phyloP scores from a whole-genome alignment of 306 rosid species.

The Rosa multiflora region DNA sequence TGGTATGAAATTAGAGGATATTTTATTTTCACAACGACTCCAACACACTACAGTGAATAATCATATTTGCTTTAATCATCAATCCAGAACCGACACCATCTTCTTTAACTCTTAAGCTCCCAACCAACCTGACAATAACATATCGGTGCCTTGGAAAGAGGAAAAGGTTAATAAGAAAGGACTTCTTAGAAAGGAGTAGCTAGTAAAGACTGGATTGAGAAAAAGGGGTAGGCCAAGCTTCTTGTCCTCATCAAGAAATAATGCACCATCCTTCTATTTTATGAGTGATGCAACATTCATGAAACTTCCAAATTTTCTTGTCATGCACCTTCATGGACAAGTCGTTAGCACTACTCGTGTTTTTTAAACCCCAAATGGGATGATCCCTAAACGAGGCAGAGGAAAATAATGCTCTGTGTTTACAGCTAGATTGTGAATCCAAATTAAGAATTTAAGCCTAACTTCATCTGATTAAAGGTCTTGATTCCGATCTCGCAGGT shows the following conservation, averaged over 20 bases:
- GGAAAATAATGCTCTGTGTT: too few species aligned
- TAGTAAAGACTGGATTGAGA: background rate
- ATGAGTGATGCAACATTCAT: background rate
- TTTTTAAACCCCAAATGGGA: background rate
- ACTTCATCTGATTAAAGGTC: background rate
- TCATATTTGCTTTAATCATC: background rate
- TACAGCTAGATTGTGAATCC: too few species aligned
- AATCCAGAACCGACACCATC: background rate
- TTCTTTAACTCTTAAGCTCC: background rate
- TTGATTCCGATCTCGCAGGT: too few species aligned
- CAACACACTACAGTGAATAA: background rate
- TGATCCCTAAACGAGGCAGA: background rate
- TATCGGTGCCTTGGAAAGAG: background rate
- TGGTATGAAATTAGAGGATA: background rate
- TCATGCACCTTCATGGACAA: background rate
- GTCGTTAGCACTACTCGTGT: background rate
- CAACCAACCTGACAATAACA: slow-evolving; percentile 1
- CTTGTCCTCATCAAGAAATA: background rate
- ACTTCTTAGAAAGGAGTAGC: background rate
- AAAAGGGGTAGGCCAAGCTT: background rate
- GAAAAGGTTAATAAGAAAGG: background rate
- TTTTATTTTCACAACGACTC: background rate
- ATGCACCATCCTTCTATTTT: background rate
- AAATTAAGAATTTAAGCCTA: too few species aligned
- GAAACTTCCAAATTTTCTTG: background rate